Conservation (phyloP, 2,329 filamentous ascomycete genomes). For the Tolypocladium cylindrosporum region DNA sequence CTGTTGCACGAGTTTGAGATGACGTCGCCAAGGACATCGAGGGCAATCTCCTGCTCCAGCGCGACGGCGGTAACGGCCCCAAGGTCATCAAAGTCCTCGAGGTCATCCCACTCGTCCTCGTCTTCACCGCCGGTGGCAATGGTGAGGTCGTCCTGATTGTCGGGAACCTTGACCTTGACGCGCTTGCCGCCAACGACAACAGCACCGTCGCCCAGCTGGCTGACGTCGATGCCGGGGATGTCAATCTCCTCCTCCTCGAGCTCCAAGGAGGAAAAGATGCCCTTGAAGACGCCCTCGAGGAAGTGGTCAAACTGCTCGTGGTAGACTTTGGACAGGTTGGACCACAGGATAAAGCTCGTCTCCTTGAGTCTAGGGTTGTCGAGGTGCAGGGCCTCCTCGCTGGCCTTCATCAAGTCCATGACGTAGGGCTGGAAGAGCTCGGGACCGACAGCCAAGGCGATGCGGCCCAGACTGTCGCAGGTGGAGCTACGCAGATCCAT, state of each 20-base stretch:
- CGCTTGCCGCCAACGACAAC: conserved; percentile 75
- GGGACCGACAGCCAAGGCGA: conserved; percentile 78
- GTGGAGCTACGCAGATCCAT: conserved; percentile 83
- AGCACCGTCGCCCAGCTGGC: conserved; percentile 62
- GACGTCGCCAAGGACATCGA: conserved; percentile 90
- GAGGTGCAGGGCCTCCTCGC: conserved; percentile 80
- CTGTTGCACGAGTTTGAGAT: conserved; percentile 75
- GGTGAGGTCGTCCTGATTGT: conserved; percentile 45
- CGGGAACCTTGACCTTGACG: conserved; percentile 59
- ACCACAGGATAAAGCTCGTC: conserved; percentile 96
- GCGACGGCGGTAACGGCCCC: conserved; percentile 80
- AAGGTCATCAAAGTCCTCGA: conserved; percentile 74
- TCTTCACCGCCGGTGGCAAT: conserved; percentile 45
- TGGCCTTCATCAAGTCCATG: conserved; percentile 79
- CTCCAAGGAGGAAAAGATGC: conserved; percentile 75
- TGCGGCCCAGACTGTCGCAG: conserved; percentile 87
- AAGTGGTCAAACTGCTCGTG: conserved; percentile 73
- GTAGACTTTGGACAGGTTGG: conserved; percentile 88
- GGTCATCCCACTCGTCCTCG: conserved; percentile 43
- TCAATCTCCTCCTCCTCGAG: conserved; percentile 84
- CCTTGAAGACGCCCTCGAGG: conserved; percentile 66
- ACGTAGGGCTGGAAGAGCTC: conserved; percentile 87
- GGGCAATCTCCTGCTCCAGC: conserved; percentile 93
- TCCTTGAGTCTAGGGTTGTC: conserved; percentile 87
- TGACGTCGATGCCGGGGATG: conserved; percentile 47